Conservation (phyloP, 2,329 filamentous ascomycete species). For the Endocalyx cinctus region DNA sequence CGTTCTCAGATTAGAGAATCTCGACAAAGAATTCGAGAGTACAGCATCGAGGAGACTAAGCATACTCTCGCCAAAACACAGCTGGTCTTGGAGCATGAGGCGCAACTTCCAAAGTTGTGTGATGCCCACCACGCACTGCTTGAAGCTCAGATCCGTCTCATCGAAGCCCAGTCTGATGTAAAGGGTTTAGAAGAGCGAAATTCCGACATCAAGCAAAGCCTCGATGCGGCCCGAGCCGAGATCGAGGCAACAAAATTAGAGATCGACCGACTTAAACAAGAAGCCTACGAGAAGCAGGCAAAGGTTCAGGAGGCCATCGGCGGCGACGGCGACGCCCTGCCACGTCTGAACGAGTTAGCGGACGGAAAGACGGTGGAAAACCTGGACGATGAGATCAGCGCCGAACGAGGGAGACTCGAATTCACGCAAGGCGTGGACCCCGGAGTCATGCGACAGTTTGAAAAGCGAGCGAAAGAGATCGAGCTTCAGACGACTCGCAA, state of each 20-base stretch:
- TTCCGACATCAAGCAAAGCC: conserved; percentile 47
- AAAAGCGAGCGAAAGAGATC: conserved; percentile 68
- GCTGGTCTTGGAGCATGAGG: conserved; percentile 47
- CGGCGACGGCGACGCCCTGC: conserved; percentile 32
- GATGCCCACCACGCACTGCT: conserved; percentile 59
- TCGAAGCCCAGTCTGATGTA: conserved; percentile 82
- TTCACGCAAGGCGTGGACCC: conserved; percentile 76
- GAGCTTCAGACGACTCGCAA: conserved; percentile 55
- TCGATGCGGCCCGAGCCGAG: conserved; percentile 42
- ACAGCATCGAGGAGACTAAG: conserved; percentile 52
- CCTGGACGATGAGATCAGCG: conserved; percentile 68
- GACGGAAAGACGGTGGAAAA: conserved; percentile 53
- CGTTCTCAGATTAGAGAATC: conserved; percentile 27
- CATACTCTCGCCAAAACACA: conserved; percentile 52
- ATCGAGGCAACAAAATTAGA: conserved; percentile 35
- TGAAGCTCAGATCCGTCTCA: conserved; percentile 63
- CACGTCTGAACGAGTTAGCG: conserved; percentile 39
- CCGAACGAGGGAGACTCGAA: conserved; percentile 70
- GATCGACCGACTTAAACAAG: conserved; percentile 29
- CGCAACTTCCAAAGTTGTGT: conserved; percentile 58
- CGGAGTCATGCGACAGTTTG: conserved; percentile 71
- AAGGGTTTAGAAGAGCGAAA: conserved; percentile 65
- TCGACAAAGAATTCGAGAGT: conserved; percentile 41
- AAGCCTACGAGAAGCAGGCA: conserved; percentile 29
- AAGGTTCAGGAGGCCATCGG: conserved; percentile 37